A percentile compares a stretch with the other conserved stretches of the same genome.
Evolutionary conservation across 257 asterid genomes (phyloP).

Genomic region (Solanum tarapatanum): DNA sequence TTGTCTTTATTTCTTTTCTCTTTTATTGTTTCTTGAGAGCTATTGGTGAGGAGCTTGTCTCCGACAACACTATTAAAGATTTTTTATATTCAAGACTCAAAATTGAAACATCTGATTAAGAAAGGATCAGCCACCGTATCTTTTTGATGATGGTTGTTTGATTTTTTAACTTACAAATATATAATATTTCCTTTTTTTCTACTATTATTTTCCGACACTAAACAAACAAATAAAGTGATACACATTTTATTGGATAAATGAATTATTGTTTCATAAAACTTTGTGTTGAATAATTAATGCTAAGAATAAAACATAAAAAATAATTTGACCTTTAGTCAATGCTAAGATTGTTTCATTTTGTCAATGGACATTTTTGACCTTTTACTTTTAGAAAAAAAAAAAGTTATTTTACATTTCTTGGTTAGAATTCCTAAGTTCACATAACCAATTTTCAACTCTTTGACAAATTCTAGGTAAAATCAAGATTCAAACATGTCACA

Average conservation of each 20-base stretch:
- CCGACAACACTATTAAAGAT: no score
- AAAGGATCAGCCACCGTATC: no score
- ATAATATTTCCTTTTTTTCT: not conserved
- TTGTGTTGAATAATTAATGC: no score
- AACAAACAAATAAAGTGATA: not conserved
- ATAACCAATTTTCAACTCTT: not conserved
- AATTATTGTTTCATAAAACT: not conserved
- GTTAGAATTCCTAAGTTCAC: not conserved
- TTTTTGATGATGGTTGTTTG: not conserved
- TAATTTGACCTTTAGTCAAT: no score
- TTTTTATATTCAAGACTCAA: no score
- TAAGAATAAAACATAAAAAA: no score
- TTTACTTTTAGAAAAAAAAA: not conserved
- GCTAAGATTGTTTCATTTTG: not conserved
- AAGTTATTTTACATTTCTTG: not conserved
- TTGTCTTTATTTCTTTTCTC: no score
- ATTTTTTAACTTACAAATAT: not conserved
- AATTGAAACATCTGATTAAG: no score
- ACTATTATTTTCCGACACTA: not conserved
- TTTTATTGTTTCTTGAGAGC: no score
- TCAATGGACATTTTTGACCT: not conserved
- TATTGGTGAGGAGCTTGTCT: no score
- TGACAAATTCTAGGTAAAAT: not conserved
- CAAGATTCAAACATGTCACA: not conserved
- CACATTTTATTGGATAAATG: not conserved